Base-by-base conservation (phyloP, 164 flowering plant genomes). In the Umbilicus rupestris region DNA sequence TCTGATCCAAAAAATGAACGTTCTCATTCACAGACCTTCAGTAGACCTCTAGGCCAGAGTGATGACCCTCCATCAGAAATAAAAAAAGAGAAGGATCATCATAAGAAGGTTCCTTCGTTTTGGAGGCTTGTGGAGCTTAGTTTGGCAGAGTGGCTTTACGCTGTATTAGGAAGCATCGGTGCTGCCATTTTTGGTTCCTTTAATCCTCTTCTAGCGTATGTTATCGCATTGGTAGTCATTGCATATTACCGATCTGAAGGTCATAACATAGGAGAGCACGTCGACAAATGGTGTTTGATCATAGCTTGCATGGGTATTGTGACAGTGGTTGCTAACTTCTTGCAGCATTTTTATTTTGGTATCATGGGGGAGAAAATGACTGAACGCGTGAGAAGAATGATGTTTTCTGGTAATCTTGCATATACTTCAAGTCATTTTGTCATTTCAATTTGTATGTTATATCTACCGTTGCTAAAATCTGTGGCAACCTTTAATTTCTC, bases 351-450 rank as follows among this genome's bases (percentile, higher is more conserved):
- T 69, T 94, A 91, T 76, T 94, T 94, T 81, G 99, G 97, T 68
- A 89, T 91, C 33, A 94, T 94, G 99, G 99, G 99, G 62, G 99
- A 94, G 82, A 91, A 91, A 77, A 91, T 94, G 97, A 94, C 99
- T n/a, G 97, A 91, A 69, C 81, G 97, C 65, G 97, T 94, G 52
- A 80, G 99, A 70, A 87, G 97, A 81, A 91, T 91, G 97, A 91
- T 94, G 97, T 94, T 91, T 75, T 90, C 97, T 75, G 98, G 98
- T 90, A 70, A 49, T 24, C 30, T 52, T 52, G 24, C 1, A 29
- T 47, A 29, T 69, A 31, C n/a, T 35, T 52, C 16, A 12, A 64
- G 31, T 24, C 4, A 19, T 17, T 28, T 50, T 69, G 22, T 33
- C 8, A 3, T 14, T 31, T 17, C 17, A 17, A 10, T 69, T 33